Conservation (phyloP, 1,284 basidiomycete species). For the Rhodofomes roseus region DNA sequence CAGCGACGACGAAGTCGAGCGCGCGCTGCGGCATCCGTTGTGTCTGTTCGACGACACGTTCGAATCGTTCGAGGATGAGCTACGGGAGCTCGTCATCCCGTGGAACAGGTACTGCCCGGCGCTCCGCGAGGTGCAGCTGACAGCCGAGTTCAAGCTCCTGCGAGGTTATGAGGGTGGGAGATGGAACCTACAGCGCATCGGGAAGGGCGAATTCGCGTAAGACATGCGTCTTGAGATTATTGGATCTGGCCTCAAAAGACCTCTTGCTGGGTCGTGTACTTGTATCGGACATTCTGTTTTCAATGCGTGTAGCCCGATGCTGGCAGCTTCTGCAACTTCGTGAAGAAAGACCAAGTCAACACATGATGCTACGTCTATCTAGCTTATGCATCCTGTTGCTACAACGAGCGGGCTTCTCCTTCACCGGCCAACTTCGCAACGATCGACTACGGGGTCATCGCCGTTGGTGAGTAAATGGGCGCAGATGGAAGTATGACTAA, state of each 20-base stretch:
- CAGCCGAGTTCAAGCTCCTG: constrained; percentile 17
- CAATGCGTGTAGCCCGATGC: too few relatives aligned
- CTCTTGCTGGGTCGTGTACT: not conserved
- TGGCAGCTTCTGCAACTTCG: too few relatives aligned
- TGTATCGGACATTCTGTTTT: not conserved
- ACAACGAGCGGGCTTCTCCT: not conserved
- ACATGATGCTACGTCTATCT: too few relatives aligned
- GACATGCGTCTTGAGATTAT: not conserved
- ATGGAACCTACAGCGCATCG: constrained; percentile 1
- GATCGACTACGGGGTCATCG: too few relatives aligned
- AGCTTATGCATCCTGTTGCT: not conserved
- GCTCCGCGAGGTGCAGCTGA: constrained; percentile 25
- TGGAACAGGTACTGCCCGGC: constrained; percentile 24
- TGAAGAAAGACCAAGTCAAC: too few relatives aligned
- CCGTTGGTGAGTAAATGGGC: too few relatives aligned
- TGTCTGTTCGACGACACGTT: constrained; percentile 23
- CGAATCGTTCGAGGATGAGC: constrained; percentile 23
- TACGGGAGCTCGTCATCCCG: constrained; percentile 26
- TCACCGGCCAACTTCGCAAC: constrained; percentile 15
- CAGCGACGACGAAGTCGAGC: constrained; percentile 3
- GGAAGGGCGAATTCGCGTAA: not conserved
- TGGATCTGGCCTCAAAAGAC: not conserved
- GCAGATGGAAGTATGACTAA: too few relatives aligned
- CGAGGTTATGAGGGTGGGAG: constrained; percentile 16
- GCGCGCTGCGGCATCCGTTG: constrained; percentile 11